phyloP scores from a whole-genome alignment of 805 yeast species.

The Candida krabiensis region DNA sequence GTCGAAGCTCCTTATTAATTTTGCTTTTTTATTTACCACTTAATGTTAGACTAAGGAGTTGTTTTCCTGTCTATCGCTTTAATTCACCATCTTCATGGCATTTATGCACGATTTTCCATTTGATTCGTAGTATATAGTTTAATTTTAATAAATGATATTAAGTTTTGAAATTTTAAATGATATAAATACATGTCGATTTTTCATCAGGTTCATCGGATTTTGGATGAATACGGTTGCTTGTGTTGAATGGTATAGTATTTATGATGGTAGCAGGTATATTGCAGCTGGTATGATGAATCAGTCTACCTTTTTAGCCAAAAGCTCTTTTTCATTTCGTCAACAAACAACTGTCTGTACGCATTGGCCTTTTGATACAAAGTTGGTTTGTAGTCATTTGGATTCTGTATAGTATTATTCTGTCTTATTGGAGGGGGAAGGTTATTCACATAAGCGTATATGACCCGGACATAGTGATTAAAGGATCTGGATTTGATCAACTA shows the following conservation, averaged over 20 bases:
- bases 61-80: too few species aligned
- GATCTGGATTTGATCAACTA: slow-evolving; percentile 54
- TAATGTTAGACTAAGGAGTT: too few species aligned
- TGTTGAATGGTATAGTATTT: too few species aligned
- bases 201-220: too few species aligned
- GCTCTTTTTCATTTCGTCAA: slow-evolving; percentile 57
- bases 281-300: too few species aligned
- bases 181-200: too few species aligned
- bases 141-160: too few species aligned
- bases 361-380: slow-evolving; percentile 54
- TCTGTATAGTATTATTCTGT: slow-evolving; percentile 18
- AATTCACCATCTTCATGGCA: too few species aligned
- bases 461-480: slow-evolving; percentile 63
- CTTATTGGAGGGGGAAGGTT: slow-evolving; percentile 50
- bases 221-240: too few species aligned
- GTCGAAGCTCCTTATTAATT: slow-evolving; percentile 29
- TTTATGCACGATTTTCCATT: slow-evolving; percentile 3
- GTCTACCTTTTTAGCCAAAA: slow-evolving; percentile 45
- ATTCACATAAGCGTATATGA: slow-evolving; percentile 63
- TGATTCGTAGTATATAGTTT: too few species aligned
- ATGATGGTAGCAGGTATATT: too few species aligned
- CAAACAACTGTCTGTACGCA: slow-evolving; percentile 60
- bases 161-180: too few species aligned
- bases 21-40: background rate
- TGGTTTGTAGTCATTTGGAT: slow-evolving; percentile 39